phyloP scores from a whole-genome alignment of 2,329 filamentous ascomycete species.

The Venturia oleaginea region DNA sequence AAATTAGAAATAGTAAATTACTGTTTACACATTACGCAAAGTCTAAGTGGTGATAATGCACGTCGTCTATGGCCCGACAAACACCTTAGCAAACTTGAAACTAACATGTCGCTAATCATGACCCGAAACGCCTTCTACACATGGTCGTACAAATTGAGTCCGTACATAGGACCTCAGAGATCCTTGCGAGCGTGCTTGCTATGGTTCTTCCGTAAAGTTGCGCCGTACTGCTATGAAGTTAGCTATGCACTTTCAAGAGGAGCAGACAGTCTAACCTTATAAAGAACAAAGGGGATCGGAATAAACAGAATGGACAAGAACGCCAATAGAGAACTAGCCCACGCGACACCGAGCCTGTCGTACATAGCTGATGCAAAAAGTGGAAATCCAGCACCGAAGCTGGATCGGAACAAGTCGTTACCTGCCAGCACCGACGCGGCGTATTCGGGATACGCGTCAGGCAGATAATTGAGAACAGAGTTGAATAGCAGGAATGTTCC shows the following conservation, averaged over 20 bases:
- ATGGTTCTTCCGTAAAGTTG: constrained; percentile 30
- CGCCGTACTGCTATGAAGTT: constrained; percentile 25
- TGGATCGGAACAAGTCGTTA: constrained; percentile 49
- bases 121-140: background rate
- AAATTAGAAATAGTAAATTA: too few species aligned
- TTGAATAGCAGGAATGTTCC: constrained; percentile 42
- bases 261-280: constrained; percentile 14
- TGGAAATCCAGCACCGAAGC: constrained; percentile 48
- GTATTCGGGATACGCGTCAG: constrained; percentile 56
- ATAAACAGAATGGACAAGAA: constrained; percentile 30
- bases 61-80: background rate
- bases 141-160: background rate
- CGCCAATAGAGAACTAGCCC: constrained; percentile 32
- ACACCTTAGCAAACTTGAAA: background rate
- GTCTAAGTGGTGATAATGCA: background rate
- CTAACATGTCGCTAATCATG: background rate
- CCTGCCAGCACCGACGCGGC: constrained; percentile 52
- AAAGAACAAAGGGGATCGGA: constrained; percentile 31
- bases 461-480: constrained; percentile 51
- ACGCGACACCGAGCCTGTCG: constrained; percentile 27
- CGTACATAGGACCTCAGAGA: constrained; percentile 19
- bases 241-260: background rate
- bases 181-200: constrained; percentile 35
- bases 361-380: constrained; percentile 45
- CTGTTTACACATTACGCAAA: background rate